Base-by-base conservation (phyloP, 257 asterid species). In the Parsonsia alboflavescens region DNA sequence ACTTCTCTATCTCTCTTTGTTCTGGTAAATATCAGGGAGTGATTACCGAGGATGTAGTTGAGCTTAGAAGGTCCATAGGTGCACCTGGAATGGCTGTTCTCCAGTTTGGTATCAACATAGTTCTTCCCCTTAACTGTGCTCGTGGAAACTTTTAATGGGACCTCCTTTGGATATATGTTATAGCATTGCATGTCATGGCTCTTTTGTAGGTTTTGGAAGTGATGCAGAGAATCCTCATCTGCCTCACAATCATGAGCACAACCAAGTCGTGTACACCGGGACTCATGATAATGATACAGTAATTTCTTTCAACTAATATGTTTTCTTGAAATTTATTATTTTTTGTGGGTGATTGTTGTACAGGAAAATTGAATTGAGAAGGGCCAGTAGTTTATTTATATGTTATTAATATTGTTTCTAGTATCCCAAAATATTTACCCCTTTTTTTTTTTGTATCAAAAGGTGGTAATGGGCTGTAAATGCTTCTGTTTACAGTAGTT, bases 41-140 rank as follows among this genome's bases (percentile, higher is more conserved):
- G 42, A 95, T 95, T 42, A 95, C 99, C 42, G 90, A 88, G 82
- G 99, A 95, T 67, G 98, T 95, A 61, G 96, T 95, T 82, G 88
- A 86, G 82, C 97, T 95, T 69, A 83, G 99, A 80, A 88, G 81
- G 84, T 91, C 95, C 73, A 92, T 92, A 59, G 91, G 90, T 61
- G 99, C 97, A 78, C 99, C 98, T 74, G 98, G 99, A 76, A 95
- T 95, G 99, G 98, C 99, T 12, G 98, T 92, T 75, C 93, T 95
- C 81, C 98, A 95, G 84, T 95, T 95, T 87, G 99, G 99, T 92
- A 89, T 69, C 70, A 73, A 46, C 59, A 44, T 58, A 52, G 42
- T 57, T 85, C 62, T 11, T 71, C 62, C 50, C 69, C 61, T 39
- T 22, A 52, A 42, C 73, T 28, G 41, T 72, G 59, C 74, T 54